Evolutionary conservation across 2,329 filamentous ascomycete genomes (phyloP), one percentile per base, ranked within the genome.

Genomic region (Paecilomyces variotii): DNA sequence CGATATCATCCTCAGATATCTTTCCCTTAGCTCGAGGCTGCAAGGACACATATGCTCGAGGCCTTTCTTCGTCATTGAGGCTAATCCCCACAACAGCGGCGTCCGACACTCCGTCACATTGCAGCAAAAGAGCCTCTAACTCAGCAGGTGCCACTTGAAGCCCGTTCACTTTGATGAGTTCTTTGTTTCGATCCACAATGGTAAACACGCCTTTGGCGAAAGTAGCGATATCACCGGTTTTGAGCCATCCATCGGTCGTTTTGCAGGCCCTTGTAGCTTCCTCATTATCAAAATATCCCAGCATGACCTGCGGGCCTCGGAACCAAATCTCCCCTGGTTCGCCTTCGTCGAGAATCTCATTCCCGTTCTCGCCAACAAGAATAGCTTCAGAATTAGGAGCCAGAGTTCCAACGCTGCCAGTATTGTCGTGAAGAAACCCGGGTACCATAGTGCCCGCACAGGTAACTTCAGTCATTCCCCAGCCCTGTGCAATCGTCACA

Each of bases 391-490:
- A 77, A 63, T 85, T 85, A 2, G 83, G 77, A 55, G 78, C 67
- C 30, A 86, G 68, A 61, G 80, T 72, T 54, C 84, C 84, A 0
- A 85, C 82, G 52, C 74, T 76, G 2, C 74, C 72, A 2, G 69
- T 71, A 10, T 32, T 9, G 30, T 32, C 30, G 30, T 32, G 30
- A 32, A 32, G 30, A 10, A 32, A 32, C 2, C 30, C 30, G 1
- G 78, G 75, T 6, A 81, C 72, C 14, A 79, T 70, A 0, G 74
- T 78, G 5, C 71, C 74, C 30, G 11, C 30, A 56, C 72, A 76
- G 2, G 73, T 75, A 14, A 74, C 72, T 68, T 86, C 84, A 0
- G 84, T 86, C 84, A 86, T 85, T 3, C 84, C 84, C 79, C 82
- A 85, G 0, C 81, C 83, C 63, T 84, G 83, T 67, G 71, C 72